These are phyloP conservation scores for Sporothrix dimorphospora DNA, from an alignment of 2,329 filamentous ascomycete species.

Conservation along the genomic window DNA sequence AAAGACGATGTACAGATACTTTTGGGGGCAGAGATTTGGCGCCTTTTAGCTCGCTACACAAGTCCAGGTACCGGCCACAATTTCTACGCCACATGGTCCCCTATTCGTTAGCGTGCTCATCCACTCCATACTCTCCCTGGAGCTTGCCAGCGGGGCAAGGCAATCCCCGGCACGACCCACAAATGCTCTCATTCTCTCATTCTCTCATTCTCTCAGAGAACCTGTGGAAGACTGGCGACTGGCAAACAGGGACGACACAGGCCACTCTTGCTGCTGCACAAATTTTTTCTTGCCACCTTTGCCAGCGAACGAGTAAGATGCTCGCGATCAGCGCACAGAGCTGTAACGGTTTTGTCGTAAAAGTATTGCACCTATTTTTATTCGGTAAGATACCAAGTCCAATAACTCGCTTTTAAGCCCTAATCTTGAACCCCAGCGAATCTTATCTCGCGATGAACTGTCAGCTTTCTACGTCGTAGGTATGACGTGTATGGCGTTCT, in stretches of 20 bases:
- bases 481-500: too few species aligned
- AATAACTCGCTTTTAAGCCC: not conserved
- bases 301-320: not conserved
- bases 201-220: not conserved
- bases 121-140: not conserved
- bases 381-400: not conserved
- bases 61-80: not conserved
- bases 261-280: not conserved
- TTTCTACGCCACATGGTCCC: not conserved
- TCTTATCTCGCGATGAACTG: not conserved
- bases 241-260: not conserved
- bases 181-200: not conserved
- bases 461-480: too few species aligned
- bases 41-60: not conserved
- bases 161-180: slow-evolving; percentile 14
- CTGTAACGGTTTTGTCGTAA: not conserved
- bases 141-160: slow-evolving; percentile 6
- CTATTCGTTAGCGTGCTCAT: slow-evolving; percentile 13
- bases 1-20: not conserved
- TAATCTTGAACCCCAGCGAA: not conserved
- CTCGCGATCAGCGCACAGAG: not conserved
- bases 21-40: not conserved
- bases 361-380: not conserved
- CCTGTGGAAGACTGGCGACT: not conserved
- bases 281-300: not conserved